Evolutionary conservation across 1,284 basidiomycete genomes (phyloP), one percentile per base, ranked within the genome.

Genomic region (Grifola frondosa): DNA sequence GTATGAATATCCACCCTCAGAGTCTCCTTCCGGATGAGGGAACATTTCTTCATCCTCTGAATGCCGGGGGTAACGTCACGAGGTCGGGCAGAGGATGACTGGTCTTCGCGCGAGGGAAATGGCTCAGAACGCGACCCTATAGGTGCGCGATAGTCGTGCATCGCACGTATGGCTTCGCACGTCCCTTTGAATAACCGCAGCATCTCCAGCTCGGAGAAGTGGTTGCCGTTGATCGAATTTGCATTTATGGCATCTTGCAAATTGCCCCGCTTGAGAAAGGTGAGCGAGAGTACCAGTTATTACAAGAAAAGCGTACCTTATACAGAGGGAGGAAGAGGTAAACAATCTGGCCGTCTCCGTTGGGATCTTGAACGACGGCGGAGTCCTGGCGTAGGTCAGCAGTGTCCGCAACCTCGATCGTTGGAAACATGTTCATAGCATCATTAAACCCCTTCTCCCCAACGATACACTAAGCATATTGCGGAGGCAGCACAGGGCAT

Each of bases 231-330:
- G 34, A 95, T 84, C 6, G 88, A 79, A 59, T 96, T 86, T 23
- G 84, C 75, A 53, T 92, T 91, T 58, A 99, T 97, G 29, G 84
- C 84, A 61, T 99, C 94, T 76, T 99, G 97, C 13, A 99, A 75
- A 61, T 97, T 97, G 25, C 92, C 92, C 42, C 84, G 77, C 87
- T 91, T 52, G 20, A 39, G 4, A 6, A 15, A 30, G 8, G 21
- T 11, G 16, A 24, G 19, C 28, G 48, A 47, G 30, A 53, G 42
- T 50, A 58, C 10, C 53, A 7, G 32, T 17, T 15, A 15, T 26
- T 10, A 23, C 3, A 2, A 17, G 19, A 23, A 31, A 19, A 12
- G 54, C 61, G 33, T 45, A 81, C 88, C 71, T 88, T 86, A 71
- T 93, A 96, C 31, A 91, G 74, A 1, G 94, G 93, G 12, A 97